Evolutionary conservation across 768 basidiomycete genomes (phyloP).

Genomic region (Lentinus brumalis): DNA sequence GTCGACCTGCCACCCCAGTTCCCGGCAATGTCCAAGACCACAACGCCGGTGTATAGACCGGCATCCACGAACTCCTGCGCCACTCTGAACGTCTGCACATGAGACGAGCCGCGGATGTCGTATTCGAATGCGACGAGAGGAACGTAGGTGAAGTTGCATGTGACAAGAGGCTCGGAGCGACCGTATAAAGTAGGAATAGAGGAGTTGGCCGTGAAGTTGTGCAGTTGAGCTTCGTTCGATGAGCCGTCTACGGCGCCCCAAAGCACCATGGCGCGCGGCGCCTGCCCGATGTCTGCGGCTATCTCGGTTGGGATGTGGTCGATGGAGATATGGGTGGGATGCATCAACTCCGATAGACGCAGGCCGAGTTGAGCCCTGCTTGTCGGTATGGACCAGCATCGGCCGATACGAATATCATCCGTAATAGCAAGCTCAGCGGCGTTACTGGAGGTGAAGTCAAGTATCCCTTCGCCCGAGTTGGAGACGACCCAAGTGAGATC

Average conservation of each 20-base stretch:
- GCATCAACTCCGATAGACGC: not conserved
- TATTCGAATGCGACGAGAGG: not conserved
- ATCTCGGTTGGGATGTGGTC: not conserved
- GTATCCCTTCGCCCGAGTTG: too few species aligned
- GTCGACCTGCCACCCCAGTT: not conserved
- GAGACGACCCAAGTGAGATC: not conserved
- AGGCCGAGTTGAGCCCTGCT: not conserved
- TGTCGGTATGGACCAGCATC: not conserved
- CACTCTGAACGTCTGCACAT: not conserved
- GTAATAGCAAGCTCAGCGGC: not conserved
- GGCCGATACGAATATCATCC: too few species aligned
- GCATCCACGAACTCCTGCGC: not conserved
- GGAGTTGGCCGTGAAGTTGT: not conserved
- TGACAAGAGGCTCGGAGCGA: not conserved
- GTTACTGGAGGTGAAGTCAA: not conserved
- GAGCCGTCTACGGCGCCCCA: not conserved
- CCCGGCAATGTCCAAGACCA: constrained; percentile 1
- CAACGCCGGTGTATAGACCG: not conserved
- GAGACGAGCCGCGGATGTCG: not conserved
- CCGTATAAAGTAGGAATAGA: not conserved
- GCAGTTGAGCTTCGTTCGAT: not conserved
- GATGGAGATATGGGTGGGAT: not conserved
- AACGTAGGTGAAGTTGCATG: not conserved
- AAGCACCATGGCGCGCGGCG: not conserved
- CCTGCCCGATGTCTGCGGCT: not conserved